These are phyloP conservation scores for Mycena albidolilacea DNA, from an alignment of 768 basidiomycete species.

Conservation along the genomic window DNA sequence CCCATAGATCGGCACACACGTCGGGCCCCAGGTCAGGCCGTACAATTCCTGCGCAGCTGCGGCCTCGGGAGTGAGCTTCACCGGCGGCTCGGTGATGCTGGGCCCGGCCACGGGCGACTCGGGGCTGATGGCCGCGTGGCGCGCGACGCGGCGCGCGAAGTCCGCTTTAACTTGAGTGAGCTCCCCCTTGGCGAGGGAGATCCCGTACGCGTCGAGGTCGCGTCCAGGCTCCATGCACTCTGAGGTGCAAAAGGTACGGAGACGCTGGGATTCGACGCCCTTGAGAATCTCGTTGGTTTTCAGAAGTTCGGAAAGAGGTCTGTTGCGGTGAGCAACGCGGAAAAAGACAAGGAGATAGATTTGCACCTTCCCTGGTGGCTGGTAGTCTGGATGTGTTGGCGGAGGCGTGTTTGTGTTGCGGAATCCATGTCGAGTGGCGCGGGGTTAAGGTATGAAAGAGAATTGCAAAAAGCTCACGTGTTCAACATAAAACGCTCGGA, in stretches of 20 bases:
- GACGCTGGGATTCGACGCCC: constrained; percentile 55
- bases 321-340: constrained; percentile 11
- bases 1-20: constrained; percentile 55
- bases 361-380: neutral
- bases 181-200: constrained; percentile 45
- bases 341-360: neutral
- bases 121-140: neutral
- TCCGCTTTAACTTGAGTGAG: constrained; percentile 46
- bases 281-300: constrained; percentile 50
- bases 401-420: neutral
- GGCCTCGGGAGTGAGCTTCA: constrained; percentile 29
- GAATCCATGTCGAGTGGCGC: neutral
- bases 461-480: no score
- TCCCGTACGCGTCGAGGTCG: constrained; percentile 54
- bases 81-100: neutral
- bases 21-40: constrained; percentile 57
- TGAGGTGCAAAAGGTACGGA: constrained; percentile 52
- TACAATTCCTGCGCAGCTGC: constrained; percentile 50
- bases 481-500: no score
- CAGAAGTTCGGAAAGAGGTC: constrained; percentile 49
- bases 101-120: neutral
- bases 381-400: neutral
- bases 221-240: constrained; percentile 52
- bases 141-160: constrained; percentile 42
- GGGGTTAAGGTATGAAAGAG: no score